Evolutionary conservation across 176 grass and related monocot species (phyloP).

Genomic region (Oryza glumipatula): DNA sequence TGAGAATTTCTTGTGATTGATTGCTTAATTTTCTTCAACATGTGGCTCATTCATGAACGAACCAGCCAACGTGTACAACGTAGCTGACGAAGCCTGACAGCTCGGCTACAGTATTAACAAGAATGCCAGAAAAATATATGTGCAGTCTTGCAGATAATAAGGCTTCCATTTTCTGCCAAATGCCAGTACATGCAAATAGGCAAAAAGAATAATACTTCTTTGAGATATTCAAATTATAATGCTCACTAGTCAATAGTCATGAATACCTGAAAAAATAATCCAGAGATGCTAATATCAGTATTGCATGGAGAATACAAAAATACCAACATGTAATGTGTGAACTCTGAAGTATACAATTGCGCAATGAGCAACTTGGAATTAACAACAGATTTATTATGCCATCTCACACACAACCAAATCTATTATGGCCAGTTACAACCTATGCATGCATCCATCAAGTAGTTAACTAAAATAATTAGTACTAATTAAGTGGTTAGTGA

Average conservation of each 20-base stretch:
- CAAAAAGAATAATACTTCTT: not conserved
- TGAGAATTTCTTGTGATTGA: not conserved
- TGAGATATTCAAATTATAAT: too few species aligned
- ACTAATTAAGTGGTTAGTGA: not conserved
- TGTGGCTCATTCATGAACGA: not conserved
- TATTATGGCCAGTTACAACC: constrained; percentile 22
- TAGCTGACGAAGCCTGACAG: not conserved
- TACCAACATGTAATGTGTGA: not conserved
- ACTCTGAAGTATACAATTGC: not conserved
- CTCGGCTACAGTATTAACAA: not conserved
- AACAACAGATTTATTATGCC: not conserved
- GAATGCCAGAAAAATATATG: not conserved
- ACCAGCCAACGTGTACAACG: not conserved
- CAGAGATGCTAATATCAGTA: not conserved
- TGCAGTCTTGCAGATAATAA: not conserved
- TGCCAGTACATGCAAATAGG: not conserved
- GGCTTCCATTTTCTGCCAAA: not conserved
- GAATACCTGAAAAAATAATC: not conserved
- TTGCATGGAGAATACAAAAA: not conserved
- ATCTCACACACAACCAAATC: not conserved
- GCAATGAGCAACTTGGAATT: not conserved
- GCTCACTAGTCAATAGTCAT: not conserved
- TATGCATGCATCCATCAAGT: not conserved
- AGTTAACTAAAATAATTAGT: not conserved
- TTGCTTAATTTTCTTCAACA: not conserved